Evolutionary conservation across 1,139 yeast genomes (phyloP), one percentile per base, ranked within the genome.

Genomic region (Yamadazyma friedrichii): DNA sequence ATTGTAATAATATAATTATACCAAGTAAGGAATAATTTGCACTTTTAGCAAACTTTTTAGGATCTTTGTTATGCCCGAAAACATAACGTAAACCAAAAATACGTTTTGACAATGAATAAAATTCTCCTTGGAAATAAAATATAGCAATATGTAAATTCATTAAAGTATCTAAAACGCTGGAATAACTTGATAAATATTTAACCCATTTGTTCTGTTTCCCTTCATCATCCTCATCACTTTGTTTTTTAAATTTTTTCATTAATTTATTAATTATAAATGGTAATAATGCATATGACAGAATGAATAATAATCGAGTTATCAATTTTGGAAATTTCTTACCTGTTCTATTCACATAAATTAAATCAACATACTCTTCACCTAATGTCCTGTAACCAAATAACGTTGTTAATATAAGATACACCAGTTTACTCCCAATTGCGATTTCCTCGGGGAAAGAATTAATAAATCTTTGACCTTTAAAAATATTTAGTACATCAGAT

Each of bases 281-380:
- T 3, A 82, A 50, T 2, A 82, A 36, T 0, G 84, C 75, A 54
- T 80, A 83, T 1, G 80, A 65, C 2, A 73, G 35, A 1, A 83
- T 62, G 50, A 82, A 84, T 11, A 78, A 76, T 1, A 79, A 36
- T 43, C 84, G 63, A n/a, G 68, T 65, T 8, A 62, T n/a, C 1
- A 67, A 26, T 31, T 62, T 66, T 1, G 88, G 85, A n/a, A 84
- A 59, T 24, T 65, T 54, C 20, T 53, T 67, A 0, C 82, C 88
- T 40, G 61, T 63, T 44, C 72, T 69, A 44, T 59, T 73, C 6
- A 87, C 86, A 54, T 88, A 88, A 15, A 84, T 67, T 43, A 91
- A 67, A 61, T 91, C 96, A 13, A 91, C 93, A 59, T 91, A 91
- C 61, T 93, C 98, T 58, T 91, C 98, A 0, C 98, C 98, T 27